phyloP scores from a whole-genome alignment of 2,329 filamentous ascomycete species.

The Pleomassaria siparia region DNA sequence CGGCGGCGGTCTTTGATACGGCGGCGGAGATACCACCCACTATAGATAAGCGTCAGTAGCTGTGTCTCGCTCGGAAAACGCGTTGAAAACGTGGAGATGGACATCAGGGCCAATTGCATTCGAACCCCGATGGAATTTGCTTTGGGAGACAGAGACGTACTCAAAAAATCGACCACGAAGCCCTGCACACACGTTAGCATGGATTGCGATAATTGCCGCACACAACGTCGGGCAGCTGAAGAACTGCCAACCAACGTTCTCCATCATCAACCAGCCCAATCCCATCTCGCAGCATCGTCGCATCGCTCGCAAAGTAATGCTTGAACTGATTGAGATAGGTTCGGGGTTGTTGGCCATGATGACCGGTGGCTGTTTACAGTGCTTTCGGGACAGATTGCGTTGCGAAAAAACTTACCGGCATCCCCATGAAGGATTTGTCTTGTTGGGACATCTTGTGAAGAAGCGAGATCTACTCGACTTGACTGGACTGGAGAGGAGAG shows the following conservation, averaged over 20 bases:
- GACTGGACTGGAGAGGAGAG: constrained; percentile 35
- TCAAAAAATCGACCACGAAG: constrained; percentile 98
- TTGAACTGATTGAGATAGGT: constrained; percentile 35
- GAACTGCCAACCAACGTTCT: constrained; percentile 14
- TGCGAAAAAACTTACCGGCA: constrained; percentile 43
- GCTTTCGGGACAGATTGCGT: constrained; percentile 12
- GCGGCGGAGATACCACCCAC: constrained; percentile 99
- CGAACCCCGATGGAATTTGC: constrained; percentile 18
- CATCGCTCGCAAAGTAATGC: constrained; percentile 15
- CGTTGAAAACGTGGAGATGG: constrained; percentile 12
- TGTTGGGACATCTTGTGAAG: constrained; percentile 45
- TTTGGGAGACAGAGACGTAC: constrained; percentile 63
- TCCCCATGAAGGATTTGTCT: constrained; percentile 58
- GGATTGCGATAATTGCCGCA: constrained; percentile 21
- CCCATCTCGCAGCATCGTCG: constrained; percentile 22
- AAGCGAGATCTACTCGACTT: constrained; percentile 39
- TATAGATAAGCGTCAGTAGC: constrained; percentile 55
- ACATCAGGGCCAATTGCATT: constrained; percentile 25
- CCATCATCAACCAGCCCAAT: constrained; percentile 20
- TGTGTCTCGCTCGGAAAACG: constrained; percentile 12
- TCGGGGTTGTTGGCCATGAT: constrained; percentile 4
- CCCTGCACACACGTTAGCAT: constrained; percentile 58
- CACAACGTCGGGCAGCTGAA: constrained; percentile 14
- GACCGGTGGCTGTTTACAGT: constrained; percentile 1
- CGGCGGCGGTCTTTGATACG: constrained; percentile 99